Conservation (phyloP, 179 eudicot genomes). For the Drosera spatulata region DNA sequence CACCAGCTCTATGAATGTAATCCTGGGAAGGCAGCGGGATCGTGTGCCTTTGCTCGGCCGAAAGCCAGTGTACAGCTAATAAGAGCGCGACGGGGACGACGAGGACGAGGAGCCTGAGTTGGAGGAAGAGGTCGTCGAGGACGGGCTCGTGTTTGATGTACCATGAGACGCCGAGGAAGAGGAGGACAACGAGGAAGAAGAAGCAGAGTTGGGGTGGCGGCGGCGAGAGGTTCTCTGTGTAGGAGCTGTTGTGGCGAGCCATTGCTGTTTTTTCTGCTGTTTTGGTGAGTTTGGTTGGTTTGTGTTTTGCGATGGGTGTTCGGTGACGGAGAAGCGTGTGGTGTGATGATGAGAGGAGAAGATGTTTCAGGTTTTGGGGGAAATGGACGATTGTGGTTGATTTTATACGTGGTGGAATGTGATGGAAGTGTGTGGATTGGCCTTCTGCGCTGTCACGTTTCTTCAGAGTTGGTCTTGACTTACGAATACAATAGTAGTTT, state of each 20-base stretch:
- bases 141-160: constrained; percentile 63
- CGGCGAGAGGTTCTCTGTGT: constrained; percentile 31
- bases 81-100: constrained; percentile 47
- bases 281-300: neutral
- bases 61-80: constrained; percentile 46
- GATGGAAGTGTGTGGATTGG: too few relatives aligned
- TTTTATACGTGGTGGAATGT: too few relatives aligned
- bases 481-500: too few relatives aligned
- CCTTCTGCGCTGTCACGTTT: too few relatives aligned
- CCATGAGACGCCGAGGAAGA: constrained; percentile 49
- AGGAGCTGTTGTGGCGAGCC: constrained; percentile 40
- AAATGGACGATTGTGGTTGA: too few relatives aligned
- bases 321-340: too few relatives aligned
- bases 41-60: constrained; percentile 22
- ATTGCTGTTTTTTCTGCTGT: constrained; percentile 5
- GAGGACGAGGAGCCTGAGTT: constrained; percentile 46
- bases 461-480: too few relatives aligned
- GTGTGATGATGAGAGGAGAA: too few relatives aligned
- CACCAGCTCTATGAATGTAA: constrained; percentile 54
- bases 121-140: constrained; percentile 42
- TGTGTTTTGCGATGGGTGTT: too few relatives aligned
- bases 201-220: constrained; percentile 51
- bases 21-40: constrained; percentile 50
- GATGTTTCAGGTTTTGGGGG: too few relatives aligned
- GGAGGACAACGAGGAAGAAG: constrained; percentile 30